These are phyloP conservation scores for Nothophaeocryptopus gaeumannii DNA, from an alignment of 2,329 filamentous ascomycete genomes.

Conservation along the genomic window DNA sequence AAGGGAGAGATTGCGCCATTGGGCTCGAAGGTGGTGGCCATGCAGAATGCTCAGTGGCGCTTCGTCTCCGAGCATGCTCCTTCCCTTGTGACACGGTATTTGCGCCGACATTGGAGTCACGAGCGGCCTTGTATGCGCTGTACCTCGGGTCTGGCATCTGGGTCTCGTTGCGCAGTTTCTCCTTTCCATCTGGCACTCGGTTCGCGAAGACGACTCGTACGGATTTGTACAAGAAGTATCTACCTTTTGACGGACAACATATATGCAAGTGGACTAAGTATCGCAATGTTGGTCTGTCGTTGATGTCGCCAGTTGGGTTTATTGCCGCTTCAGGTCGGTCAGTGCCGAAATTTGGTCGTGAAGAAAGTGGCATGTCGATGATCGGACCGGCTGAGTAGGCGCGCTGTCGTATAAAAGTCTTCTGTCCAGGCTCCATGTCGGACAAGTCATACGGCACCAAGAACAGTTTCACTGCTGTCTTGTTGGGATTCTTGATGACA, in stretches of 20 bases:
- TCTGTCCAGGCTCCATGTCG: constrained; percentile 90
- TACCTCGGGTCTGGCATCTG: constrained; percentile 86
- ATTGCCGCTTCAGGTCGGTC: constrained; percentile 54
- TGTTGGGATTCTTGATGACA: constrained; percentile 96
- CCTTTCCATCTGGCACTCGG: constrained; percentile 90
- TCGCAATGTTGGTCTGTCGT: constrained; percentile 71
- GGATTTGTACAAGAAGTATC: constrained; percentile 87
- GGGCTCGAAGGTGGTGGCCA: constrained; percentile 9
- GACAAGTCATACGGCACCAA: constrained; percentile 87
- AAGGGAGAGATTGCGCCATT: constrained; percentile 26
- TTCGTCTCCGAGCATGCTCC: constrained; percentile 17
- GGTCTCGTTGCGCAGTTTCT: constrained; percentile 85
- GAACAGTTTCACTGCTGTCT: constrained; percentile 95
- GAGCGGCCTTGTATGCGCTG: constrained; percentile 71
- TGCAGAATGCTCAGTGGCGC: constrained; percentile 14
- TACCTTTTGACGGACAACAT: constrained; percentile 77
- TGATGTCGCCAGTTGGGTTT: constrained; percentile 48
- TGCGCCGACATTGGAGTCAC: constrained; percentile 38
- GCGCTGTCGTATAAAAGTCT: constrained; percentile 92
- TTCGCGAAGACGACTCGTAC: constrained; percentile 96
- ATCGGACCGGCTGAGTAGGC: constrained; percentile 87
- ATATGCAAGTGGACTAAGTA: constrained; percentile 94
- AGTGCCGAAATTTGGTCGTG: constrained; percentile 48
- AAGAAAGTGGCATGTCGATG: constrained; percentile 63
- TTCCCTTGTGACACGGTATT: constrained; percentile 12